Conservation (phyloP, 2,329 filamentous ascomycete species). For the Lecanicillium sp. region DNA sequence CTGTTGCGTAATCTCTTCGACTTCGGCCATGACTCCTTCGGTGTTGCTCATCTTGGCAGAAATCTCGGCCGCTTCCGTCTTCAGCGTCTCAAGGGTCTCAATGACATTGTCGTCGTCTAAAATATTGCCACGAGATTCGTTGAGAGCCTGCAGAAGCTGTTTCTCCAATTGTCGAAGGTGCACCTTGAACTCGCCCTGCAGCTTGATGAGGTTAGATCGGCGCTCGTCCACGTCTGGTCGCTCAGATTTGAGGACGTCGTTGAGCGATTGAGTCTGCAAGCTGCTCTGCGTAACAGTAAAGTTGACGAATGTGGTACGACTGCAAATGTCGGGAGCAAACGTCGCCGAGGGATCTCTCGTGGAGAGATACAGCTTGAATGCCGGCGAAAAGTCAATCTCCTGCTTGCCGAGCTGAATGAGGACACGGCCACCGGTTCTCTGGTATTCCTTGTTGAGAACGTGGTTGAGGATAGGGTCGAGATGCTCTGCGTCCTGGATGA, state of each 20-base stretch:
- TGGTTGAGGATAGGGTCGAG: conserved; percentile 96
- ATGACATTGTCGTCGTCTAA: conserved; percentile 98
- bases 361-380: conserved; percentile 91
- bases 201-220: conserved; percentile 93
- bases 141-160: conserved; percentile 84
- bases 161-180: conserved; percentile 94
- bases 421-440: conserved; percentile 94
- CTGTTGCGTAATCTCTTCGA: conserved; percentile 89
- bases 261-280: conserved; percentile 93
- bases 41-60: conserved; percentile 94
- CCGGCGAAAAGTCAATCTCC: conserved; percentile 96
- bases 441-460: conserved; percentile 98
- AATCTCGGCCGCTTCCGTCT: conserved; percentile 95
- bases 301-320: conserved; percentile 97
- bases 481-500: conserved; percentile 97
- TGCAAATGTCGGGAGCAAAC: conserved; percentile 95
- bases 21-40: conserved; percentile 95
- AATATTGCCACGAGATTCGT: conserved; percentile 95
- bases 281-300: conserved; percentile 99
- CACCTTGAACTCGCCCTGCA: conserved; percentile 99
- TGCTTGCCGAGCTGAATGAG: conserved; percentile 97
- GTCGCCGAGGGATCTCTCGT: conserved; percentile 93
- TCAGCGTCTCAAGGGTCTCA: conserved; percentile 92
- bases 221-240: conserved; percentile 94
- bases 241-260: conserved; percentile 95